Evolutionary conservation across 805 yeast genomes (phyloP), one percentile per base, ranked within the genome.

Genomic region (Candida ulmi): DNA sequence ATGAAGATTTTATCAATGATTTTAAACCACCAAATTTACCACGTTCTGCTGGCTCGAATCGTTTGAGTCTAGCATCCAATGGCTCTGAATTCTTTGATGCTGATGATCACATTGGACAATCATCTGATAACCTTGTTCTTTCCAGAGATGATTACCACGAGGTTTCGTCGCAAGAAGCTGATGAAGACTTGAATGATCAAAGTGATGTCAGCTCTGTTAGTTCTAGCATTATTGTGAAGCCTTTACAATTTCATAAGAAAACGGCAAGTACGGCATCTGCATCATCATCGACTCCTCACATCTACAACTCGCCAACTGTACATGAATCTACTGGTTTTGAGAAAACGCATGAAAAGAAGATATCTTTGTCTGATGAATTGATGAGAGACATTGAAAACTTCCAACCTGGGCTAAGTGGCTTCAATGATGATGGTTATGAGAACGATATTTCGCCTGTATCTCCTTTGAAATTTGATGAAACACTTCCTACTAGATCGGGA

Each of bases 301-400:
- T 45, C 8, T 33, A 37, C 12, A 21, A 21, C 24, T 37, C 30
- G 7, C 26, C 39, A 15, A 33, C 40, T 12, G 26, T 12, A 15
- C 31, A 7, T 26, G 28, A 13, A 26, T 5, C 12, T 3, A 19
- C 8, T 9, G 30, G 6, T 9, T 16, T 26, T 9, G 29, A 28
- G 1, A 28, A 30, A 13, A 35, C 31, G 2, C 57, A 54, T 28
- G 44, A 40, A 34, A 54, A 52, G 18, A 46, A 55, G 26, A 33
- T 54, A 2, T 55, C 60, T 0, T 35, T 55, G 17, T 50, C 57
- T 11, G 60, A 55, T 42, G 58, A 54, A 35, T 44, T 55, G 6
- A 29, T 55, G 45, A 46, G 51, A 35, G 57, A 55, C 30, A 52
- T 55, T 13, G 57, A 55, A 18, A 46, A 40, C 11, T 55, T 47